These are phyloP conservation scores for Panus rudis DNA, from an alignment of 768 basidiomycete genomes.

Conservation along the genomic window DNA sequence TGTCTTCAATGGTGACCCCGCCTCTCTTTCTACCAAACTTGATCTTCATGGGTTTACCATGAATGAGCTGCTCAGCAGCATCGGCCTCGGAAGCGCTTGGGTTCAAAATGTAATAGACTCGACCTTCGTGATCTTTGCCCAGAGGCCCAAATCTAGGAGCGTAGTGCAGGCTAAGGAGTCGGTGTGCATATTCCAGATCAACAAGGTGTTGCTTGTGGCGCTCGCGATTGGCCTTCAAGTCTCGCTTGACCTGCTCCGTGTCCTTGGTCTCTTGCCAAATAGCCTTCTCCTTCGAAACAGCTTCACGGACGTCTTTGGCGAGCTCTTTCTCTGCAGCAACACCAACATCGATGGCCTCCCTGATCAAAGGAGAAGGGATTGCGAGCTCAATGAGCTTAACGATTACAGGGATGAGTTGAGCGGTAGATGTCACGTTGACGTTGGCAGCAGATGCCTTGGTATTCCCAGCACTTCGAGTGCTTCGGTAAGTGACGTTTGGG, in stretches of 20 bases:
- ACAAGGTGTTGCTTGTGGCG: conserved; percentile 43
- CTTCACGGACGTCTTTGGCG: conserved; percentile 44
- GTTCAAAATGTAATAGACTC: conserved; percentile 60
- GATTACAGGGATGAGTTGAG: conserved; percentile 65
- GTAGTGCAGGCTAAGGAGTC: conserved; percentile 38
- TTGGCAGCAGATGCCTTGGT: conserved; percentile 2
- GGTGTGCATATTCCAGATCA: conserved; percentile 50
- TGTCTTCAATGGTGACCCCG: conserved; percentile 39
- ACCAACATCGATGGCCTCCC: conserved; percentile 57
- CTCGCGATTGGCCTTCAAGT: conserved; percentile 39
- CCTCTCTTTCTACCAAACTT: conserved; percentile 34
- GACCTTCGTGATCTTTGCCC: conserved; percentile 65
- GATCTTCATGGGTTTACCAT: conserved; percentile 28
- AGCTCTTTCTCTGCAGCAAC: conserved; percentile 48
- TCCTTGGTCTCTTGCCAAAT: conserved; percentile 43
- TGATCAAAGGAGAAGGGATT: conserved; percentile 39
- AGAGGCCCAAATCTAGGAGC: conserved; percentile 50
- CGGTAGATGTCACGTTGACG: conserved; percentile 31
- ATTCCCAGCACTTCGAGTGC: conserved; percentile 38
- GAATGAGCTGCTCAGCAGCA: conserved; percentile 26
- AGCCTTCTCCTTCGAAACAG: conserved; percentile 48
- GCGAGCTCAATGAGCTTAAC: conserved; percentile 48
- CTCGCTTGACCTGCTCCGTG: conserved; percentile 14
- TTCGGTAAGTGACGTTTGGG: conserved; percentile 29
- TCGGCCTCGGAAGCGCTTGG: conserved; percentile 56